These are phyloP conservation scores for Aspergillus calidoustus DNA, from an alignment of 2,329 filamentous ascomycete genomes.

Conservation along the genomic window DNA sequence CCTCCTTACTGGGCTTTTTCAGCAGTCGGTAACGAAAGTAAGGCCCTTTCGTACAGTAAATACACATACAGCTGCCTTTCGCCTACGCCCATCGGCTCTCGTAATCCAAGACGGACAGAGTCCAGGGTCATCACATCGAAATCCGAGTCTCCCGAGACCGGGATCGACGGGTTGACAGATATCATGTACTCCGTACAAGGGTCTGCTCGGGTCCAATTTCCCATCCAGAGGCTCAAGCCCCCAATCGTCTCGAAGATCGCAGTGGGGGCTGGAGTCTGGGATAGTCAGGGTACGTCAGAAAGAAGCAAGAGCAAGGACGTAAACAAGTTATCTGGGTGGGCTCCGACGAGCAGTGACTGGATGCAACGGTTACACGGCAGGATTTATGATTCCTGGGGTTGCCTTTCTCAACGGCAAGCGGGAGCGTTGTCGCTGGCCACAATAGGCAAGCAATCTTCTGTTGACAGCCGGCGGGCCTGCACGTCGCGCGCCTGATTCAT, in stretches of 20 bases:
- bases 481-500: slow-evolving; percentile 14
- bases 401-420: slow-evolving; percentile 16
- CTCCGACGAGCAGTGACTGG: slow-evolving; percentile 23
- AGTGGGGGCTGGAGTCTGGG: slow-evolving; percentile 2
- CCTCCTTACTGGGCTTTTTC: slow-evolving; percentile 12
- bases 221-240: slow-evolving; percentile 3
- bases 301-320: neutral
- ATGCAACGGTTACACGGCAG: slow-evolving; percentile 22
- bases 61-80: slow-evolving; percentile 4
- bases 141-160: slow-evolving; percentile 3
- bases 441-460: slow-evolving; percentile 10
- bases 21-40: slow-evolving; percentile 14
- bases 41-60: slow-evolving; percentile 9
- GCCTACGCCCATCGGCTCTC: slow-evolving; percentile 12
- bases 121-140: slow-evolving; percentile 13
- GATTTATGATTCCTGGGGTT: slow-evolving; percentile 16
- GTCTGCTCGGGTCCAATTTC: slow-evolving; percentile 9
- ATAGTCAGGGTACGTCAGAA: neutral
- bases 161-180: slow-evolving; percentile 16
- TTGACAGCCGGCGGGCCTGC: slow-evolving; percentile 19
- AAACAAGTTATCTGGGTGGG: slow-evolving; percentile 12
- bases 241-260: slow-evolving; percentile 4
- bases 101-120: neutral
- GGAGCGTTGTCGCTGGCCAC: slow-evolving; percentile 20
- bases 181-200: slow-evolving; percentile 12